Evolutionary conservation across 129 eudicot species (phyloP), one percentile per base, ranked within the genome.

Genomic region (Apium graveolens): DNA sequence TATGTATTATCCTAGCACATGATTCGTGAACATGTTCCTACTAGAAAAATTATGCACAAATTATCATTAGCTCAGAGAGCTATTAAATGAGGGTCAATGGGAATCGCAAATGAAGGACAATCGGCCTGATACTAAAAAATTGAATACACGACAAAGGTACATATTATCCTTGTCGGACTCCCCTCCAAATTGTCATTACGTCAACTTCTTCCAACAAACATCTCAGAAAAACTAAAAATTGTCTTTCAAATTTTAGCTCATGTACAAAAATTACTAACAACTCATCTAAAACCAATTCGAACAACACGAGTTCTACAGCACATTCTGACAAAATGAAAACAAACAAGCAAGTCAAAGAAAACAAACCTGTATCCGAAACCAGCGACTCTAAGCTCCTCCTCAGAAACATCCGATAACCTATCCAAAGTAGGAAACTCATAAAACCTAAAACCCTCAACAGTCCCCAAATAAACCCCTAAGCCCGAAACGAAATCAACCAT

Each of bases 291-390:
- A 24, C 35, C 27, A 41, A 9, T 74, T 9, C 3, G 44, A 29
- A 74, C 32, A 24, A 5, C 0, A 74, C 10, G 26, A 45, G 16
- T 21, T 46, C 24, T n/a, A 4, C 7, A 49, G 21, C 78, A 75
- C 43, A 51, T 29, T 34, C 3, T n/a, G 1, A 18, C 3, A 32
- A 34, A 4, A 49, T 75, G 14, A 66, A 69, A 53, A 49, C 21
- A 78, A 49, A 17, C 55, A 57, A 69, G 63, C 26, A 37, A 42
- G 20, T 12, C 20, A 18, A 78, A 24, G 65, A 81, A 85, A 39
- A 27, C 82, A 17, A 53, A 94, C 98, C 98, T 92, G 84, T 96
- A 96, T 16, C 99, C 99, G 78, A 96, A 96, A 3, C 99, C 99
- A 5, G 99, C 97, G 34, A 78, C 89, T 77, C 97, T 76, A 43